Evolutionary conservation across 352 stramenopile species (phyloP).

Genomic region (Phytophthora megakarya): DNA sequence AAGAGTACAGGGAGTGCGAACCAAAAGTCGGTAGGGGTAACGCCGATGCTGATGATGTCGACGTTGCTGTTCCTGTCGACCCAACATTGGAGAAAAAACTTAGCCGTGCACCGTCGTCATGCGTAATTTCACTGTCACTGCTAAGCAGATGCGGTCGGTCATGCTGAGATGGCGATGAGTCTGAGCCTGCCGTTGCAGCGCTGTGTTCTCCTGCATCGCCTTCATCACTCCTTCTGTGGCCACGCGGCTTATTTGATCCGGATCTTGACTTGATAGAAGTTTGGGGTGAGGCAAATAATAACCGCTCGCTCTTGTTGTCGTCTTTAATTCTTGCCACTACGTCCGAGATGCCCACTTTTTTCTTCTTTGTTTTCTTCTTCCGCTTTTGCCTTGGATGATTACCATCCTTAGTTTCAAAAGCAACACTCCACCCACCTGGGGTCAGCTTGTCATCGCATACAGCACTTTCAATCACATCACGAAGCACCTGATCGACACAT

Average conservation of each 20-base stretch:
- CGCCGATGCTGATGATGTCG: constrained; percentile 34
- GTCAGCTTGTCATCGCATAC: constrained; percentile 22
- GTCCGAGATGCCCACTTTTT: constrained; percentile 4
- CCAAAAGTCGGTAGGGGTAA: constrained; percentile 46
- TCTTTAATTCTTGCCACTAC: neutral
- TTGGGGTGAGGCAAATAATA: constrained; percentile 4
- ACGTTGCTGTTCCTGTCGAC: constrained; percentile 23
- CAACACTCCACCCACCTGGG: constrained; percentile 26
- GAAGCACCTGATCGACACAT: constrained; percentile 42
- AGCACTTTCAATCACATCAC: constrained; percentile 47
- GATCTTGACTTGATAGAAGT: neutral
- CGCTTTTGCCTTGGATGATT: constrained; percentile 29
- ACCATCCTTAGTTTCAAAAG: neutral
- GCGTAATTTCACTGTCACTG: constrained; percentile 22
- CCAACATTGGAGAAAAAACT: constrained; percentile 49
- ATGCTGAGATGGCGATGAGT: constrained; percentile 31
- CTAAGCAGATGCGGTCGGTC: constrained; percentile 25
- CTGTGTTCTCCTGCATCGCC: constrained; percentile 29
- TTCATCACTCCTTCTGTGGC: constrained; percentile 7
- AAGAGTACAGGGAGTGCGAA: constrained; percentile 53
- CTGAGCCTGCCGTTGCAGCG: constrained; percentile 31
- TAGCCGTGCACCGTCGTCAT: constrained; percentile 34
- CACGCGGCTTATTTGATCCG: constrained; percentile 5
- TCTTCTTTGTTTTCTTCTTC: constrained; percentile 41
- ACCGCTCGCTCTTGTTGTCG: neutral